A percentile compares a stretch with the other conserved stretches of the same genome.
These are phyloP conservation scores for Hsuehochloa calcarea DNA, from an alignment of 176 grass and related monocot species.

Conservation along the genomic window DNA sequence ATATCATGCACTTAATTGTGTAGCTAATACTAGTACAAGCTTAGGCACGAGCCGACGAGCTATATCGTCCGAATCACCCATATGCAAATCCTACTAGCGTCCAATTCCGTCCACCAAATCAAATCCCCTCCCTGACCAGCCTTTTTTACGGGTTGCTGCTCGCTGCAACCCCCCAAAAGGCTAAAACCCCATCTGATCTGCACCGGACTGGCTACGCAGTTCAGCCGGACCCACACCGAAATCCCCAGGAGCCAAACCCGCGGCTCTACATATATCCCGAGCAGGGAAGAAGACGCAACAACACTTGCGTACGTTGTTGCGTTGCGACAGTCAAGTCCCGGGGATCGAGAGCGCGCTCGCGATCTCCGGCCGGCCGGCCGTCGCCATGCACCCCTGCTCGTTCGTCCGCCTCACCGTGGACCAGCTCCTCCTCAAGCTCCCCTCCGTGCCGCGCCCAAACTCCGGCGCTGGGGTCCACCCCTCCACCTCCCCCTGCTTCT, in stretches of 20 bases:
- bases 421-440: constrained; percentile 76
- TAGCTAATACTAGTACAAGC: too few species aligned
- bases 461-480: constrained; percentile 69
- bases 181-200: not conserved
- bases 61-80: not conserved
- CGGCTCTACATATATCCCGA: constrained; percentile 43
- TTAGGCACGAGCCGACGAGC: not conserved
- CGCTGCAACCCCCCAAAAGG: not conserved
- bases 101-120: not conserved
- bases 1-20: too few species aligned
- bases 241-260: not conserved
- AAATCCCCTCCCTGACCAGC: not conserved
- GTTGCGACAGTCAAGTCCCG: not conserved
- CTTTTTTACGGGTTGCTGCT: not conserved
- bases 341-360: not conserved
- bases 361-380: not conserved
- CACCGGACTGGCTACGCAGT: not conserved
- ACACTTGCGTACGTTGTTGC: not conserved
- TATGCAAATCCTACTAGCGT: constrained; percentile 21
- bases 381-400: constrained; percentile 82
- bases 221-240: not conserved
- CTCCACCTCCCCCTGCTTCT: constrained; percentile 75
- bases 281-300: not conserved
- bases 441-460: constrained; percentile 48
- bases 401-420: constrained; percentile 85